A percentile compares a stretch with the other conserved stretches of the same genome.
phyloP scores from a whole-genome alignment of 1,139 yeast species.

The Oligophagozyma castellii region DNA sequence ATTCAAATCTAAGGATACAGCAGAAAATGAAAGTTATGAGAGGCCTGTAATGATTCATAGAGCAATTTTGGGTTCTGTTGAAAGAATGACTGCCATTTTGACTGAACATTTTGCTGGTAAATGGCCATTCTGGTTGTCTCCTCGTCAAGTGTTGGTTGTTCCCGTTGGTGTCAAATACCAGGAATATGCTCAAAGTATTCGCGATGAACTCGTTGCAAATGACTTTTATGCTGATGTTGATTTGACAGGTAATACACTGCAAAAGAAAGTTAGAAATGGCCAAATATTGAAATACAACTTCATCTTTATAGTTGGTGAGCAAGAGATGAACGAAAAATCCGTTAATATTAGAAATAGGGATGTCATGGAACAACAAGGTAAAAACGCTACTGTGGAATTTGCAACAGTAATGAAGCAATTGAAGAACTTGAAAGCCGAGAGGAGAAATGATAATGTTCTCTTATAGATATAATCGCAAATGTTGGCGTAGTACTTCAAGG shows the following conservation, averaged over 20 bases:
- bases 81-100: conserved; percentile 95
- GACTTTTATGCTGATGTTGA: conserved; percentile 89
- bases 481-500: conserved; percentile 1
- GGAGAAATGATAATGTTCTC: conserved; percentile 50
- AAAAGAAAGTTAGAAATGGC: conserved; percentile 93
- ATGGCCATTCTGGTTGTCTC: conserved; percentile 99
- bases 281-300: conserved; percentile 87
- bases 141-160: conserved; percentile 87
- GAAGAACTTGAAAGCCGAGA: conserved; percentile 45
- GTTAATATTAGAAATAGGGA: conserved; percentile 93
- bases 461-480: conserved; percentile 7
- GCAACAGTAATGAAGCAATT: conserved; percentile 60
- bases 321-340: conserved; percentile 61
- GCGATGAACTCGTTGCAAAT: conserved; percentile 46
- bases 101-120: conserved; percentile 96
- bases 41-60: conserved; percentile 98
- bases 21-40: conserved; percentile 23
- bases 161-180: conserved; percentile 91
- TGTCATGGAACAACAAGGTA: conserved; percentile 71
- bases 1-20: conserved; percentile 61
- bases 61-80: conserved; percentile 94
- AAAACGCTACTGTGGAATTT: conserved; percentile 68
- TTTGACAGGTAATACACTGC: conserved; percentile 84
- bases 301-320: conserved; percentile 91
- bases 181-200: conserved; percentile 75